A percentile compares a stretch with the other conserved stretches of the same genome.
Conservation (phyloP, 345 rosid genomes). For the Syzygium jambos region DNA sequence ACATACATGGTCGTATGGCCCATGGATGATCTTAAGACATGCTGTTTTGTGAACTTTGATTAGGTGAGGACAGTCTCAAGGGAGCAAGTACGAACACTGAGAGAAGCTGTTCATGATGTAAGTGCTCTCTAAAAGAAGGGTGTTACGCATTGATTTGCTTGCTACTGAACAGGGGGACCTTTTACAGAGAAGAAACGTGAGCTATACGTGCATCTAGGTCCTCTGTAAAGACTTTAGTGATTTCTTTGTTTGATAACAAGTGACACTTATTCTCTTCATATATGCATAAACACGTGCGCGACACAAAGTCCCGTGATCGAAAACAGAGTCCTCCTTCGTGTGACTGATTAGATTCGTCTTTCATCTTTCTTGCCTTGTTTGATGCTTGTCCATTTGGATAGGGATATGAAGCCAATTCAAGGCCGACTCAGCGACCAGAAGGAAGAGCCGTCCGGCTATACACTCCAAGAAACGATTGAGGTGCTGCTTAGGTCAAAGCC, state of each 20-base stretch:
- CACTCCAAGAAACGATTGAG: slow-evolving; percentile 4
- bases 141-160: not conserved
- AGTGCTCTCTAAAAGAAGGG: slow-evolving; percentile 6
- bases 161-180: not conserved
- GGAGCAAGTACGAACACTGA: slow-evolving; percentile 28
- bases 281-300: not conserved
- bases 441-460: slow-evolving; percentile 36
- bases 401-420: slow-evolving; percentile 62
- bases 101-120: slow-evolving; percentile 46
- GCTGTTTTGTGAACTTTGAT: not conserved
- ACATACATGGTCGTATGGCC: not conserved
- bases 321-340: not conserved
- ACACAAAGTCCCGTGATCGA: not conserved
- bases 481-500: not conserved
- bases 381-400: not conserved
- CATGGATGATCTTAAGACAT: not conserved
- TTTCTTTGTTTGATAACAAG: not conserved
- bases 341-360: not conserved
- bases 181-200: not conserved
- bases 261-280: not conserved
- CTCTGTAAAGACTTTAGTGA: not conserved
- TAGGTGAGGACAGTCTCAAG: slow-evolving; percentile 34
- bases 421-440: slow-evolving; percentile 40
- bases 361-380: not conserved
- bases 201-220: not conserved